Conservation (phyloP, 345 rosid species). For the Arabis hirsuta region DNA sequence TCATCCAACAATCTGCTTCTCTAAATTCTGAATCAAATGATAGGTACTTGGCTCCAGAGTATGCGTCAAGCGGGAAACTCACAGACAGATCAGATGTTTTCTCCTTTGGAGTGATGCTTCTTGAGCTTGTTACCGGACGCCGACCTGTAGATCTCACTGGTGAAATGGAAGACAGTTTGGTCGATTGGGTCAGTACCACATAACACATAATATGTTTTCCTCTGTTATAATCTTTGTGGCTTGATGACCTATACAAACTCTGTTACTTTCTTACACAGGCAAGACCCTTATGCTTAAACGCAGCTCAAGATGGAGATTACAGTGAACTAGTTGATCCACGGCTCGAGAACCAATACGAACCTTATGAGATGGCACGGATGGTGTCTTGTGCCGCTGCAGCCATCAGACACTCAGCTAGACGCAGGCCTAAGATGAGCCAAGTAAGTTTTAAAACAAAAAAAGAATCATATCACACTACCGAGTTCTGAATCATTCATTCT, state of each 20-base stretch:
- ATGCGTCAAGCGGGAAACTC: slow-evolving; percentile 87
- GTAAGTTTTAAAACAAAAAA: slow-evolving; percentile 37
- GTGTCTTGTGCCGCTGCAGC: slow-evolving; percentile 79
- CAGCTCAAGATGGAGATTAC: slow-evolving; percentile 63
- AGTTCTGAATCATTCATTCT: not conserved
- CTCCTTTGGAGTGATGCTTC: slow-evolving; percentile 84
- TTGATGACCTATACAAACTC: slow-evolving; percentile 6
- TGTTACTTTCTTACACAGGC: slow-evolving; percentile 55
- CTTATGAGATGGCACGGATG: slow-evolving; percentile 70
- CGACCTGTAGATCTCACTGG: slow-evolving; percentile 63
- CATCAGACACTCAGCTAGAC: slow-evolving; percentile 69
- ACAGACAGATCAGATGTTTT: slow-evolving; percentile 93
- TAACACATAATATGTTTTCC: not conserved
- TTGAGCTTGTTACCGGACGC: slow-evolving; percentile 82
- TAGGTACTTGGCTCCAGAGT: slow-evolving; percentile 95
- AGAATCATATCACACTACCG: not conserved
- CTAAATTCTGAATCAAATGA: slow-evolving; percentile 4
- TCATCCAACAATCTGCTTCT: slow-evolving; percentile 17
- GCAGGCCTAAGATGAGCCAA: slow-evolving; percentile 89
- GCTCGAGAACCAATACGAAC: slow-evolving; percentile 57
- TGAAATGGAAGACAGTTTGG: slow-evolving; percentile 88
- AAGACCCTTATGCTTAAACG: slow-evolving; percentile 60
- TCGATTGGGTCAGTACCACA: slow-evolving; percentile 70
- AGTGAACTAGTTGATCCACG: slow-evolving; percentile 67
- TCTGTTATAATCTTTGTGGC: slow-evolving; percentile 1